Base-by-base conservation (phyloP, 805 yeast genomes). In the Schwanniomyces pseudopolymorphus region DNA sequence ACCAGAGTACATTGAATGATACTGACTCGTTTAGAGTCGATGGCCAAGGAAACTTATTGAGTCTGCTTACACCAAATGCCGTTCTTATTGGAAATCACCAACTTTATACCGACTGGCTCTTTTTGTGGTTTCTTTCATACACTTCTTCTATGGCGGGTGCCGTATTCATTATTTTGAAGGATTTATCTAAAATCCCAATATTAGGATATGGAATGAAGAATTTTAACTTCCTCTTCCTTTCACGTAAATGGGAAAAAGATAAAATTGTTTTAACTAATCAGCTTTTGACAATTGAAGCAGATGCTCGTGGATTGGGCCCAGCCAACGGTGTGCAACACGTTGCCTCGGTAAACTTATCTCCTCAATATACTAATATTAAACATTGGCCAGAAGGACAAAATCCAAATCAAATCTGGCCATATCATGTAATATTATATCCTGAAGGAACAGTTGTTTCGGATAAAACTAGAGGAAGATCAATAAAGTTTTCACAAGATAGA, bases 51-150 rank as follows among this genome's bases (percentile, higher is more conserved):
- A 52, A 57, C 38, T 45, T 57, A 40, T 58, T 52, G 16, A 57
- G 56, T 19, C 47, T 54, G 10, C 56, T 84, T 38, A 63, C 72
- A 6, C 79, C 78, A 17, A 76, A 82, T 33, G 75, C 87, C 0
- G 76, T 92, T 2, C 62, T 85, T 39, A 84, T 91, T 28, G 81
- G 94, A n/a, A 92, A 92, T 61, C 98, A 92, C 65, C 97, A 91
- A 67, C 85, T 92, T 20, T 92, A 92, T 63, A 83, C 92, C 3
- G 99, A 92, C 63, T 92, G 99, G 99, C 75, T 87, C 9, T 90
- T 80, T 56, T 55, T 89, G 45, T 92, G 99, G 99, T 92, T 88
- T 81, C 49, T 87, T 17, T 72, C 87, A 0, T 86, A 88, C 61
- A 77, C 90, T 5, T 79, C 89, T 10, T 64, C 75, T n/a, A 64